Base-by-base conservation (phyloP, 495 filamentous ascomycete genomes). In the Cercophora sp. region DNA sequence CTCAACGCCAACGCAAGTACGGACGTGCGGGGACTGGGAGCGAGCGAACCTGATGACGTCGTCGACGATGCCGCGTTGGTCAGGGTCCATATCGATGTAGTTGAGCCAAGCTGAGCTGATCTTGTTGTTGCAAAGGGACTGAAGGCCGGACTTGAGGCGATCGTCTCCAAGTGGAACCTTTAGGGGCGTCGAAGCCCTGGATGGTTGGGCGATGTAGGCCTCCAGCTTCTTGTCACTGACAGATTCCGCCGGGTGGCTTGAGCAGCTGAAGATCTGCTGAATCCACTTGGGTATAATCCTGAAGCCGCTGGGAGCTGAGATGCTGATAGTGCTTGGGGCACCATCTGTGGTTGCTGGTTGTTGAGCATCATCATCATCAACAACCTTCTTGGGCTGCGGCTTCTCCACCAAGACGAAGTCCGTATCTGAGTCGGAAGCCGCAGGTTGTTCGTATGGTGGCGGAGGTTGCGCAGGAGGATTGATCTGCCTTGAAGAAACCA, bases 401-500 rank as follows among this genome's bases (percentile, higher is more conserved):
- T 39, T 39, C 15, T 39, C 36, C 36, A 39, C 36, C 8, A 39
- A 19, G 36, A 39, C 36, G n/a, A 39, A 39, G 36, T 39, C 36
- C 16, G 36, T 2, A 15, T 39, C 36, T 2, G 36, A 6, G 2
- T 39, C 36, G 16, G 8, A 11, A 19, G 5, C 22, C 5, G 2
- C 10, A 19, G 36, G 36, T 20, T 39, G 8, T n/a, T 2, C 22
- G n/a, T 39, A 39, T 20, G 36, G 36, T 1, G 36, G 36, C 36
- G 36, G 36, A 18, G 36, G 36, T n/a, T n/a, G 36, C 15, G n/a
- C 36, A 2, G n/a, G 36, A 3, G n/a, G 11, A 5, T 39, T 20
- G 16, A 19, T 4, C 5, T 15, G 4, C 10, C 8, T 2, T 8
- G 36, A 19, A n/a, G n/a, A 2, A 2, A 3, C 8, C 36, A 8